These are phyloP conservation scores for Chalciporus sp. DNA, from an alignment of 1,284 basidiomycete genomes.

Conservation along the genomic window DNA sequence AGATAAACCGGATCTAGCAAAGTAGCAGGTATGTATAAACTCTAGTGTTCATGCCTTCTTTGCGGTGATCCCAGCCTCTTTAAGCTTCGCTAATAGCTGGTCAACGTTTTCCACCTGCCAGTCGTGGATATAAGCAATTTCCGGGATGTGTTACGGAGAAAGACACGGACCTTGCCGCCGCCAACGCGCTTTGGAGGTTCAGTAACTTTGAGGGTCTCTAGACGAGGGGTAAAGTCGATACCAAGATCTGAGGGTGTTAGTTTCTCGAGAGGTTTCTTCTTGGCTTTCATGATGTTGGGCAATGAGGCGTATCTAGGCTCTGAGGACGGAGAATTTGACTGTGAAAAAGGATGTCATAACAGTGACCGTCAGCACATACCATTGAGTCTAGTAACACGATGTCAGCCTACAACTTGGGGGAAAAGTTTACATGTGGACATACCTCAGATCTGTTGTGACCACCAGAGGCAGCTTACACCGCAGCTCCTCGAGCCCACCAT, in stretches of 20 bases:
- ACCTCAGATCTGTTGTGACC: conserved; percentile 93
- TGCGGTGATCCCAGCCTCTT: conserved; percentile 81
- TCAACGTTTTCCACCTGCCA: conserved; percentile 80
- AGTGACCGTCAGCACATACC: conserved; percentile 40
- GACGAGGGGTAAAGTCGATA: conserved; percentile 77
- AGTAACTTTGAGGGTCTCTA: conserved; percentile 89
- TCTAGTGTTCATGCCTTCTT: conserved; percentile 29
- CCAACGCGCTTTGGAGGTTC: conserved; percentile 93
- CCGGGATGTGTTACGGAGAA: background rate
- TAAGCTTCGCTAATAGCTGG: conserved; percentile 88
- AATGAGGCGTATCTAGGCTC: conserved; percentile 94
- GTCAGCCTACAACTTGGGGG: conserved; percentile 5
- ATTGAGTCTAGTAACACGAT: conserved; percentile 48
- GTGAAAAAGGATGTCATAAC: background rate
- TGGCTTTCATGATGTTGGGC: conserved; percentile 98
- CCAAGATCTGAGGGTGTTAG: conserved; percentile 80
- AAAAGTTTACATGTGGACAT: conserved; percentile 33
- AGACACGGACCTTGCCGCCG: conserved; percentile 77
- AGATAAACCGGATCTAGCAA: background rate
- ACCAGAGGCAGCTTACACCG: conserved; percentile 83
- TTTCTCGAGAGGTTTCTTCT: conserved; percentile 97
- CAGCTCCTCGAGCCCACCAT: conserved; percentile 90
- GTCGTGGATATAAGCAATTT: background rate
- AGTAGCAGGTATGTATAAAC: conserved; percentile 8
- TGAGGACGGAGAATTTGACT: conserved; percentile 28